Evolutionary conservation across 1,284 basidiomycete genomes (phyloP), one percentile per base, ranked within the genome.

Genomic region (Fomitopsis betulina): DNA sequence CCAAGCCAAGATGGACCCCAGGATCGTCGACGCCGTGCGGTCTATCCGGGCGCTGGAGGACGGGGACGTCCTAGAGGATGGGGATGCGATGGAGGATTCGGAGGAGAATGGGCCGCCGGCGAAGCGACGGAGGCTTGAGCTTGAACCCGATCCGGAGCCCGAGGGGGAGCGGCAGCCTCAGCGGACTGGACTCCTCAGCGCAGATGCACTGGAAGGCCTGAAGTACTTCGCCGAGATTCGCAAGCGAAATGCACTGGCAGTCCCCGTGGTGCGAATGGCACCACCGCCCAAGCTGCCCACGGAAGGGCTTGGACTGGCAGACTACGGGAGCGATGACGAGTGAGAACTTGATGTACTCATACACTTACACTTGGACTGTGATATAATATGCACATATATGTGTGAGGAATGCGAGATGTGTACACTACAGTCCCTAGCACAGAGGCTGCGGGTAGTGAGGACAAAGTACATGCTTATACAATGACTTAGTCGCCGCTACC

Each of bases 21-120:
- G 86, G 19, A 87, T 97, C 54, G 85, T 96, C 9, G 91, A 96
- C 64, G 93, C 94, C 0, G 89, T 95, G 77, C 81, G 91, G 55
- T 78, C 86, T 1, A 82, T 96, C 32, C 79, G 91, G 25, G 91
- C 93, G 9, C 70, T 96, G 56, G 94, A 96, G 73, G 93, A 95
- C n/a, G 91, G 86, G 0, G 82, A 84, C 59, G 68, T 76, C 23
- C 63, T 84, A 45, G 80, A 84, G 13, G 79, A 78, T 2, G 81
- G 79, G 13, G 71, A 68, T 10, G 70, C 79, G 43, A 60, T 61
- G n/a, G 67, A 66, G 37, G 67, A 71, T 25, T 65, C 59, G 12
- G 71, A 70, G 6, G 75, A 76, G 3, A 57, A 58, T 15, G 76
- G 74, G 53, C 60, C 62, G 55, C 74, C 55, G 67, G 71, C 52